These are phyloP conservation scores for Neonectria ditissima DNA, from an alignment of 2,329 filamentous ascomycete genomes.

Conservation along the genomic window DNA sequence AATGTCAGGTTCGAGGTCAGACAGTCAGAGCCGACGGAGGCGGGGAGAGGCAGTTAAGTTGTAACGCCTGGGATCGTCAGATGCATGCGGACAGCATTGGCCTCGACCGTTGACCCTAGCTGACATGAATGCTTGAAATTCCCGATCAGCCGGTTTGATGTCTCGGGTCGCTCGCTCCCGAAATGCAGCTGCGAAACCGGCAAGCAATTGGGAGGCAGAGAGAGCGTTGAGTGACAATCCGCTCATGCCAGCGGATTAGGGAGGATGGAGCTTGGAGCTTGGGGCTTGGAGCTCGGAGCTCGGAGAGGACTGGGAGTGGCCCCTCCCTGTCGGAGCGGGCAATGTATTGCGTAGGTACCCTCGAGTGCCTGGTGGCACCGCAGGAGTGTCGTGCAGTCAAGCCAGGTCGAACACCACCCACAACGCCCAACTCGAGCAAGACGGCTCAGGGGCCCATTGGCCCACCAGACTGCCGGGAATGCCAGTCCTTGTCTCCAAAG, in stretches of 20 bases:
- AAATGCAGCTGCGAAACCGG: neutral
- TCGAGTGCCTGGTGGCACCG: conserved; percentile 19
- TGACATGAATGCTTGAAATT: conserved; percentile 6
- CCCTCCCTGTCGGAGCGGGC: conserved; percentile 14
- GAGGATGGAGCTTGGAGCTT: no score
- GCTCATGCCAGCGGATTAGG: conserved; percentile 1
- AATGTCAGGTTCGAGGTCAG: conserved; percentile 10
- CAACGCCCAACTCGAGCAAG: conserved; percentile 1
- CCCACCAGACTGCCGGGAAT: conserved; percentile 30
- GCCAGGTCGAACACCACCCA: conserved; percentile 19
- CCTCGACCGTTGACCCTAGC: neutral
- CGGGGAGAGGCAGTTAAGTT: neutral
- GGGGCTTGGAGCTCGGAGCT: neutral
- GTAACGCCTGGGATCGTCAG: no score
- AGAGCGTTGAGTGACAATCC: neutral
- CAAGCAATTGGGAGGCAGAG: neutral
- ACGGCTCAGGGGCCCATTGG: conserved; percentile 16
- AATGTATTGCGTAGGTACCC: neutral
- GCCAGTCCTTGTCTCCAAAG: neutral
- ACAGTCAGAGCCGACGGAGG: neutral
- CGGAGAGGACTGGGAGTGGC: conserved; percentile 14
- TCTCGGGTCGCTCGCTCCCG: conserved; percentile 19
- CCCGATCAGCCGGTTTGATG: conserved; percentile 19
- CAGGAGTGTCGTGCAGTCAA: conserved; percentile 29
- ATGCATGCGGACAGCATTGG: neutral